Percentiles rank a stretch among this genome's conserved stretches.
Conservation (phyloP, 75 land plant species). For the Sequoiadendron giganteum region DNA sequence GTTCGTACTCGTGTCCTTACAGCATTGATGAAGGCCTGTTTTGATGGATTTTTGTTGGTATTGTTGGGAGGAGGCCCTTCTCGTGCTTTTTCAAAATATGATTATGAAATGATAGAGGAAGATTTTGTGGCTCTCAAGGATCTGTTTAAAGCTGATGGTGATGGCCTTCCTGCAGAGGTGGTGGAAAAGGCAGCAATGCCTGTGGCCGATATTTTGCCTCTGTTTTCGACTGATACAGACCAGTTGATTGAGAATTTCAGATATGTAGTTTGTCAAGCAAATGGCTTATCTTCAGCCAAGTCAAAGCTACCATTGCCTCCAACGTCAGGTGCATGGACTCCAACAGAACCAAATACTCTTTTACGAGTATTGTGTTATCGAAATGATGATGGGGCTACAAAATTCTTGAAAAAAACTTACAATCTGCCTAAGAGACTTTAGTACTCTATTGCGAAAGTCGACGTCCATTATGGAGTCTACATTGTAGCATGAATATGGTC, state of each 20-base stretch:
- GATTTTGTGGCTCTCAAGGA: constrained; percentile 76
- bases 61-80: constrained; percentile 91
- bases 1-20: constrained; percentile 72
- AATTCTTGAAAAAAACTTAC: constrained; percentile 86
- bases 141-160: constrained; percentile 84
- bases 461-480: not conserved
- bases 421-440: constrained; percentile 74
- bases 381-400: constrained; percentile 77
- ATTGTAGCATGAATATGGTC: not conserved
- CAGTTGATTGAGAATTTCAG: constrained; percentile 62
- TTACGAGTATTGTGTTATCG: constrained; percentile 84
- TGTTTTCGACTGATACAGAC: constrained; percentile 68
- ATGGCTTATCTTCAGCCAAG: constrained; percentile 49
- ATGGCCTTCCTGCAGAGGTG: constrained; percentile 75
- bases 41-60: constrained; percentile 85
- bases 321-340: constrained; percentile 79
- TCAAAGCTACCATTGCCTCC: constrained; percentile 76
- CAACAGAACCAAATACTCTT: constrained; percentile 86
- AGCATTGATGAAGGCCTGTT: constrained; percentile 86
- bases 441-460: not conserved
- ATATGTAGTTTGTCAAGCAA: constrained; percentile 37
- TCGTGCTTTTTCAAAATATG: constrained; percentile 61
- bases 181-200: constrained; percentile 66
- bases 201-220: constrained; percentile 65
- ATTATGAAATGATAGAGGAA: constrained; percentile 81